phyloP scores from a whole-genome alignment of 768 basidiomycete species.

The Lactarius psammicola region DNA sequence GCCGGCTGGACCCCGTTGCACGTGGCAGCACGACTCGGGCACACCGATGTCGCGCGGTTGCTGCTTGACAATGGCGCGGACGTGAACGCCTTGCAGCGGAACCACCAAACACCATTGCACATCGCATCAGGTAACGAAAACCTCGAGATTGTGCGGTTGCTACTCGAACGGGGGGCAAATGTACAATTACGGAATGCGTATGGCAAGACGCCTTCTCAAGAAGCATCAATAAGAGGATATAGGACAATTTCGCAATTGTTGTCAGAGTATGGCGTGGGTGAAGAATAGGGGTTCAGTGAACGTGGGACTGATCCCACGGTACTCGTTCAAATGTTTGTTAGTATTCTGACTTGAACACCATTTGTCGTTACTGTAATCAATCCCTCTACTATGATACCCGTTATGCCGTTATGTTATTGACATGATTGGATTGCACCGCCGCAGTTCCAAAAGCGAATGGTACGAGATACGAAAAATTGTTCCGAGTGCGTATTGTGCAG shows the following conservation, averaged over 20 bases:
- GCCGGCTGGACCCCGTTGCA: background rate
- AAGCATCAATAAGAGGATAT: background rate
- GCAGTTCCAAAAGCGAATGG: too few species aligned
- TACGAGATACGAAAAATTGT: too few species aligned
- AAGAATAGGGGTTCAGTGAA: background rate
- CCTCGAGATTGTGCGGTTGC: background rate
- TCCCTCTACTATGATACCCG: too few species aligned
- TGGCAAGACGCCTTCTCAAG: background rate
- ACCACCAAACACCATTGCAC: background rate
- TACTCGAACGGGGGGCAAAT: background rate
- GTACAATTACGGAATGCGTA: background rate
- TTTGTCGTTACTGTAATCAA: background rate
- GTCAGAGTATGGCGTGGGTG: background rate
- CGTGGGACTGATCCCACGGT: background rate
- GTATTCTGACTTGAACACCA: background rate
- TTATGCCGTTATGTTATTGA: too few species aligned
- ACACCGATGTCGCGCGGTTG: background rate
- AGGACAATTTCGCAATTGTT: background rate
- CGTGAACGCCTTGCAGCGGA: background rate
- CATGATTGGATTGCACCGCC: background rate
- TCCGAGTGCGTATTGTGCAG: too few species aligned
- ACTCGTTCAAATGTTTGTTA: background rate
- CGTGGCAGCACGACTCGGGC: background rate
- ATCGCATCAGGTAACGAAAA: background rate
- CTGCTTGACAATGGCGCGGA: constrained; percentile 1